These are phyloP conservation scores for Amylocystis lapponica DNA, from an alignment of 768 basidiomycete species.

Conservation along the genomic window DNA sequence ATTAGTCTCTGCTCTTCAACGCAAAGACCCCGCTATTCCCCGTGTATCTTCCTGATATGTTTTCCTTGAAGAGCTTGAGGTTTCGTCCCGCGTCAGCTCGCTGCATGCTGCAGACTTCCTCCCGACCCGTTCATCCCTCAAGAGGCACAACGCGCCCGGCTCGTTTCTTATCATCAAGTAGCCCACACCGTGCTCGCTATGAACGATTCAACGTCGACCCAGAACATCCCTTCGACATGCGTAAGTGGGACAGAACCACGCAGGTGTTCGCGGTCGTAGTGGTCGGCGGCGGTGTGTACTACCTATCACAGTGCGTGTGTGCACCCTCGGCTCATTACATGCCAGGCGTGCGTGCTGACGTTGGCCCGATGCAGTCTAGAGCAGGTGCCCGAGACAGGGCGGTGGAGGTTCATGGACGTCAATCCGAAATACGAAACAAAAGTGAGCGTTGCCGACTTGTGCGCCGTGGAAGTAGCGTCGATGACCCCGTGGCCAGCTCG, in stretches of 20 bases:
- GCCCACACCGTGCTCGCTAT: conserved; percentile 6
- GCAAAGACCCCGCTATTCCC: no score
- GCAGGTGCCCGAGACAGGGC: conserved; percentile 77
- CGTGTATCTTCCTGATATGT: no score
- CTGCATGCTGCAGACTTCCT: no score
- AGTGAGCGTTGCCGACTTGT: conserved; percentile 27
- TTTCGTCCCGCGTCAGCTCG: no score
- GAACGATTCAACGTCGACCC: conserved; percentile 11
- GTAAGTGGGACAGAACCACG: conserved; percentile 8
- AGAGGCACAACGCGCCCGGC: no score
- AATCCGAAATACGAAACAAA: conserved; percentile 49
- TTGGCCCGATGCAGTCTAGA: conserved; percentile 52
- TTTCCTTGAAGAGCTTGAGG: no score
- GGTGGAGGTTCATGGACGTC: conserved; percentile 86
- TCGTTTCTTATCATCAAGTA: neutral
- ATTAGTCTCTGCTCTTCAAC: no score
- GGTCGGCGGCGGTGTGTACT: conserved; percentile 19
- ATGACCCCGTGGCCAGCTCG: conserved; percentile 31
- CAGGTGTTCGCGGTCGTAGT: conserved; percentile 14
- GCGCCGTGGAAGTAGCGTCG: neutral
- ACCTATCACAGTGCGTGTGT: conserved; percentile 26
- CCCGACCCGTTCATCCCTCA: no score
- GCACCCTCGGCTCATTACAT: neutral
- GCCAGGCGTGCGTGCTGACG: neutral
- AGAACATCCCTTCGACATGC: conserved; percentile 8